Evolutionary conservation across 306 rosid genomes (phyloP), one percentile per base, ranked within the genome.

Genomic region (Sphenostylis stenocarpa): DNA sequence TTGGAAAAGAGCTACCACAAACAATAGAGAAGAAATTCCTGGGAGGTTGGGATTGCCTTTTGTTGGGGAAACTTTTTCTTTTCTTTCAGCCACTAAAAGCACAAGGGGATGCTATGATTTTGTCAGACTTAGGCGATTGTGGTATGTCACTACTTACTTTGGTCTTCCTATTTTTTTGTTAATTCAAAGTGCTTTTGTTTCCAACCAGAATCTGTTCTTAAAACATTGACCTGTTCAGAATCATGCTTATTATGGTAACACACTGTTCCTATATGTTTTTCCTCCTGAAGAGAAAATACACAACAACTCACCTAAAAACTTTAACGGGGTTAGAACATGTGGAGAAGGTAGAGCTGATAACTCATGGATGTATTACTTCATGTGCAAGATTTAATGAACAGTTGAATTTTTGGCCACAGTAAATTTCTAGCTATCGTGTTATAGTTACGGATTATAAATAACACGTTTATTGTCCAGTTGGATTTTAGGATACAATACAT

Each of bases 31-130:
- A 53, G 75, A 11, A 6, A 84, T 91, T 67, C 93, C 90, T 47
- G 96, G 96, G 23, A 31, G 83, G 28, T 80, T 89, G 68, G 93
- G 96, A 75, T 69, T 91, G 20, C 96, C 93, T 67, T 78, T 86
- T 52, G 41, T 91, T 6, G 96, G 91, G 33, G 91, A 91, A 86
- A 89, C 93, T 56, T 15, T 91, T 72, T 84, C 93, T 76, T 87
- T 91, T 36, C 89, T 91, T 77, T 89, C 93, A 34, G 93, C 96
- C 43, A 72, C 72, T 44, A 84, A 83, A 67, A 89, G 96, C 69
- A 79, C 87, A 55, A 89, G 74, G 81, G 96, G 96, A 47, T 89
- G 93, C 83, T 91, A 91, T 73, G 86, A 91, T 38, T 91, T 91
- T 75, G 89, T 91, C 87, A 83, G 86, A 60, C 90, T 86, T 75